Evolutionary conservation across 768 basidiomycete species (phyloP).

Genomic region (Cystofilobasidium capitatum): DNA sequence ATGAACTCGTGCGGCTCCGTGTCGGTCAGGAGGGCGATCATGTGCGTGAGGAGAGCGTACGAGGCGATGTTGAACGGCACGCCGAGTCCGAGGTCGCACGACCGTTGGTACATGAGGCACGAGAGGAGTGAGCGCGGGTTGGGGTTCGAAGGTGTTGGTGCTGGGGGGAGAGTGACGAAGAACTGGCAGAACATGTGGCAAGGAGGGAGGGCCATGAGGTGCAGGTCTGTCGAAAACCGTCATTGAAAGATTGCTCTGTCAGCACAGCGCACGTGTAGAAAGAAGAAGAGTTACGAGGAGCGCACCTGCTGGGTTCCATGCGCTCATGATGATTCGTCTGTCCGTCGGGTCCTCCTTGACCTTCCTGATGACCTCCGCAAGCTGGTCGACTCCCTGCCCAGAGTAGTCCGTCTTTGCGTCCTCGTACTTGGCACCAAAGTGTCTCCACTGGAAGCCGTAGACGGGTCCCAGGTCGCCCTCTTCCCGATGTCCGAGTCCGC

Average conservation of each 20-base stretch:
- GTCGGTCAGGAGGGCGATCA: constrained; percentile 86
- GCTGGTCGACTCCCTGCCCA: constrained; percentile 83
- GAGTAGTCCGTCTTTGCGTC: constrained; percentile 48
- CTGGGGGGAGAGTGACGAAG: constrained; percentile 77
- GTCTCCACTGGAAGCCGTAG: constrained; percentile 94
- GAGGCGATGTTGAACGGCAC: constrained; percentile 99
- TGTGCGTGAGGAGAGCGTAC: constrained; percentile 91
- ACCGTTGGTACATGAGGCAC: constrained; percentile 95
- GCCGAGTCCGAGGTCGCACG: constrained; percentile 91
- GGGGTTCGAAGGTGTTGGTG: constrained; percentile 37
- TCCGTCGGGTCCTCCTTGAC: constrained; percentile 90
- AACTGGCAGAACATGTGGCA: constrained; percentile 99
- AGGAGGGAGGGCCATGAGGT: constrained; percentile 90
- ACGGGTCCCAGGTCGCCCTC: constrained; percentile 94
- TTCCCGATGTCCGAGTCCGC: constrained; percentile 71
- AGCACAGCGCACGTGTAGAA: too few relatives aligned
- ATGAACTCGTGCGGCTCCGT: constrained; percentile 81
- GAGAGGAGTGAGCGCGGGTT: constrained; percentile 59
- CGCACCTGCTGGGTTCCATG: constrained; percentile 95
- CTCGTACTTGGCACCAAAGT: constrained; percentile 75
- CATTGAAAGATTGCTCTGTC: neutral
- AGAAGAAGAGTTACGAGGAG: neutral
- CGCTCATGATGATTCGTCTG: constrained; percentile 83
- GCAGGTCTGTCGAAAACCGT: constrained; percentile 55
- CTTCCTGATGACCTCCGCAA: constrained; percentile 76